Evolutionary conservation across 1,284 basidiomycete species (phyloP).

Genomic region (Sparassis latifolia): DNA sequence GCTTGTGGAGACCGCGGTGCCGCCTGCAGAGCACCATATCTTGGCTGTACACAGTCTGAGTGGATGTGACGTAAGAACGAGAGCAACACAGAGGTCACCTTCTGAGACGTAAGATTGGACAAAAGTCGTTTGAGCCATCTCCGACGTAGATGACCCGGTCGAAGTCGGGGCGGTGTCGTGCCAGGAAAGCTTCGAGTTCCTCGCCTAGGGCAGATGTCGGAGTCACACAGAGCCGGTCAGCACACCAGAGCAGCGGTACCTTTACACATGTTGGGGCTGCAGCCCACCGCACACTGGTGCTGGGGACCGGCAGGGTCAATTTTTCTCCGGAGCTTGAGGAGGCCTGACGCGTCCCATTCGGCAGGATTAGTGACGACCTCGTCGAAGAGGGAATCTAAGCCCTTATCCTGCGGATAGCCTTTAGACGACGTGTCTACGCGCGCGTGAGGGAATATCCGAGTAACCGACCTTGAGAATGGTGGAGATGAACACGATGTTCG

Average conservation of each 20-base stretch:
- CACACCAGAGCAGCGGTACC: constrained; percentile 36
- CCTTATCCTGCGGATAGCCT: constrained; percentile 51
- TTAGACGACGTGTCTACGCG: background rate
- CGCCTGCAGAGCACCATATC: constrained; percentile 76
- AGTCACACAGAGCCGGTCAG: background rate
- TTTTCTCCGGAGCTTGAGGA: constrained; percentile 73
- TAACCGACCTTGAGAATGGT: constrained; percentile 74
- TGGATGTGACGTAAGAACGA: background rate
- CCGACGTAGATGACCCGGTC: constrained; percentile 89
- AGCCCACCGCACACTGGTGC: constrained; percentile 84
- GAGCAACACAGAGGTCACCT: constrained; percentile 36
- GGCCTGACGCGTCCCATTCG: constrained; percentile 67
- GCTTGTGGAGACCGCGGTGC: constrained; percentile 68
- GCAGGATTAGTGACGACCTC: constrained; percentile 94
- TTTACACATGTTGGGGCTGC: constrained; percentile 98
- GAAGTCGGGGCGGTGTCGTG: constrained; percentile 60
- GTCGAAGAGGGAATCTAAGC: constrained; percentile 68
- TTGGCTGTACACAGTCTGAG: constrained; percentile 39
- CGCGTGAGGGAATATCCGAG: background rate
- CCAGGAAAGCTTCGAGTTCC: constrained; percentile 81
- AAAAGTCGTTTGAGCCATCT: constrained; percentile 95
- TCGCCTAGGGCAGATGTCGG: constrained; percentile 48
- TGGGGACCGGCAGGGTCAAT: constrained; percentile 74
- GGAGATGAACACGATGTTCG: constrained; percentile 88
- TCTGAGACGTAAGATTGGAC: constrained; percentile 80